Evolutionary conservation across 1,284 basidiomycete species (phyloP), one percentile per base, ranked within the genome.

Genomic region (Tylopilus sp.): DNA sequence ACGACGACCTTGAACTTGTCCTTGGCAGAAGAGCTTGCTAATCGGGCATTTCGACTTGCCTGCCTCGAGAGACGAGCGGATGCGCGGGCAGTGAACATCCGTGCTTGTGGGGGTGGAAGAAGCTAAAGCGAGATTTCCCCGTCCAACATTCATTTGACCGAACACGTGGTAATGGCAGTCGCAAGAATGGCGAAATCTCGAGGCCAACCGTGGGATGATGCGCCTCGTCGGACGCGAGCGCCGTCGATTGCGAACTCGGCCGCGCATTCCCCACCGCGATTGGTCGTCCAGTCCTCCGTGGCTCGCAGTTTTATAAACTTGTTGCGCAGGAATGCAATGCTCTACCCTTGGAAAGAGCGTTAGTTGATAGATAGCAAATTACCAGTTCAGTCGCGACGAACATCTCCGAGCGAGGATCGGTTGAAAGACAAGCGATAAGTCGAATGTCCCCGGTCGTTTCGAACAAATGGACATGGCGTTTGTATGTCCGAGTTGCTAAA

Each of bases 1-100:
- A 88, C 76, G 21, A 86, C 69, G 17, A 87, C 69, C 64, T 79
- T 85, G 68, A 73, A 84, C 52, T 76, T 78, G 58, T 75, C 70
- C 61, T 70, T 74, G 17, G 65, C 59, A 14, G 68, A 61, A 7
- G 74, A 72, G 59, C 73, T 78, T 7, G 69, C 72, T 34, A 62
- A 61, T 46, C 73, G 64, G 17, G 60, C 51, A n/a, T 49, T 36
- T 31, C 53, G 51, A 43, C 28, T 38, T 34, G 38, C 45, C 21
- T 43, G 48, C 12, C 33, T 33, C 44, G 31, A 42, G 24, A 53
- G 28, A 29, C 46, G 48, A 36, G 36, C n/a, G 18, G 43, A 52
- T 38, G 46, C 43, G 20, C 17, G 42, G 7, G 24, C 18, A 8
- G 36, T 11, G 14, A 56, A 36, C 65, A 68, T 65, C 36, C 47